Conservation (phyloP, 192 early-diverging fungal genomes). For the Linnemannia schmuckeri region DNA sequence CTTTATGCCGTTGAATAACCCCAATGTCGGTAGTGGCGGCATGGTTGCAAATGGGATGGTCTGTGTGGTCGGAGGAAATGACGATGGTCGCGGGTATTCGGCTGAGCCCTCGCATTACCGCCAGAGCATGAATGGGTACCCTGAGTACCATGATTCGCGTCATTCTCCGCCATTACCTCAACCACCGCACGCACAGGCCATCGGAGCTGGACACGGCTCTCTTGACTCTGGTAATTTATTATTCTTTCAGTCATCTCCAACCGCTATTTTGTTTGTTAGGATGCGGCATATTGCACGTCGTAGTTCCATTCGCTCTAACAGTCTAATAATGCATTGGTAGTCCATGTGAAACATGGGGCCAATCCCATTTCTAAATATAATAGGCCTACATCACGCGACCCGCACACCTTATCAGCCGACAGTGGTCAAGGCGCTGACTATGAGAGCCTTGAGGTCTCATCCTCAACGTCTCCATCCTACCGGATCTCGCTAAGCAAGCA, state of each 20-base stretch:
- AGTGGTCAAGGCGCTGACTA: conserved; percentile 4
- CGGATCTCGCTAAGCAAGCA: conserved; percentile 3
- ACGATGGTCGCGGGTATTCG: background rate
- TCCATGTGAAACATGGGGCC: conserved; percentile 33
- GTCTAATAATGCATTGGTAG: conserved; percentile 18
- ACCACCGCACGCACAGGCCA: background rate
- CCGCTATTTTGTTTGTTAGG: background rate
- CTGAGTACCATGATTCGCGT: conserved; percentile 9
- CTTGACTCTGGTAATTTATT: conserved; percentile 3
- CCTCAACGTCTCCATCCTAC: conserved; percentile 6
- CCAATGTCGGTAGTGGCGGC: background rate
- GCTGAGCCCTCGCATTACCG: background rate
- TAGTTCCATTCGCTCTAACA: conserved; percentile 9
- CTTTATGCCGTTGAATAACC: background rate
- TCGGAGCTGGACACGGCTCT: background rate
- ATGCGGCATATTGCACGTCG: background rate
- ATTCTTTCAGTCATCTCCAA: background rate
- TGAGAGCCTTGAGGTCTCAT: conserved; percentile 14
- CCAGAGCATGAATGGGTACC: background rate
- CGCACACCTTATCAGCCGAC: background rate
- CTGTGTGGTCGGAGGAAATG: background rate
- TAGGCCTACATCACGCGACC: conserved; percentile 18
- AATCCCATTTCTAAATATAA: background rate
- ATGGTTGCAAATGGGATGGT: conserved; percentile 10
- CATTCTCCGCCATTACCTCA: background rate